These are phyloP conservation scores for Dendrocalamus latiflorus DNA, from an alignment of 202 grass and related monocot genomes.

Conservation along the genomic window DNA sequence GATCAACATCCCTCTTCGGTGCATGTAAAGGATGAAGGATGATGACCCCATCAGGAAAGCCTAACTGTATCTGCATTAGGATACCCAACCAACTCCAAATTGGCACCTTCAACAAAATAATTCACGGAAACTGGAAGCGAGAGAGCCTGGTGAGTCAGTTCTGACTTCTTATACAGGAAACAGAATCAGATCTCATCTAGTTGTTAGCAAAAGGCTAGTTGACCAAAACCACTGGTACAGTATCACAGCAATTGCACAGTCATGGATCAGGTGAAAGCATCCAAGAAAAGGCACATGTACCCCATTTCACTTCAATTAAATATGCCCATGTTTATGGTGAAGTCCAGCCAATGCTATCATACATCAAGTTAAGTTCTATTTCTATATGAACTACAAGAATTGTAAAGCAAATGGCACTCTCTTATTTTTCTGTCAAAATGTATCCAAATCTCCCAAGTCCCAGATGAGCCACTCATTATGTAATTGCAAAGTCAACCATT, in stretches of 20 bases:
- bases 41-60: slow-evolving; percentile 52
- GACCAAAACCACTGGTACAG: slow-evolving; percentile 2
- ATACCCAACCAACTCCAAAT: slow-evolving; percentile 84
- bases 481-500: background rate
- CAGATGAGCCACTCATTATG: background rate
- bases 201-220: slow-evolving; percentile 30
- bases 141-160: slow-evolving; percentile 38
- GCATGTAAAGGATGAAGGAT: slow-evolving; percentile 45
- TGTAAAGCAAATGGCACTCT: background rate
- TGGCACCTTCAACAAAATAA: slow-evolving; percentile 65
- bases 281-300: background rate
- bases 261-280: slow-evolving; percentile 7
- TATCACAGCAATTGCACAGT: background rate
- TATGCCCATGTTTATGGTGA: background rate
- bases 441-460: background rate
- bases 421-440: background rate
- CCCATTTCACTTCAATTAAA: slow-evolving; percentile 6
- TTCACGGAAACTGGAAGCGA: slow-evolving; percentile 47
- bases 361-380: background rate
- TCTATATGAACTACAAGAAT: background rate
- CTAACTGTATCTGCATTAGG: slow-evolving; percentile 67
- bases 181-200: slow-evolving; percentile 37
- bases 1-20: slow-evolving; percentile 56
- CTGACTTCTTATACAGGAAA: slow-evolving; percentile 37
- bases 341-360: background rate